A percentile compares a stretch with the other conserved stretches of the same genome.
These are phyloP conservation scores for Botrytis sinoallii DNA, from an alignment of 2,329 filamentous ascomycete genomes.

Conservation along the genomic window DNA sequence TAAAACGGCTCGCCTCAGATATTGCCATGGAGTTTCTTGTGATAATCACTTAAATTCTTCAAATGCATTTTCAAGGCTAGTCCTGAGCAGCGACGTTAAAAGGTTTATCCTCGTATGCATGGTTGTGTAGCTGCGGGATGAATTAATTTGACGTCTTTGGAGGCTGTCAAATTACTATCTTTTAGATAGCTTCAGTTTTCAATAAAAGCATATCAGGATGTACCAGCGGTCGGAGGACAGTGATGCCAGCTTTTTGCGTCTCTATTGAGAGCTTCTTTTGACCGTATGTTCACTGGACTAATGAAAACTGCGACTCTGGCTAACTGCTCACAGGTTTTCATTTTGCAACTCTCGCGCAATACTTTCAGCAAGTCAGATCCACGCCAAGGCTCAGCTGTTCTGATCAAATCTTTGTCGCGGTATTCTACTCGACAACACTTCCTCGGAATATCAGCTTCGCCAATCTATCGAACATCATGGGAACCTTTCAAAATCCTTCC, in stretches of 20 bases:
- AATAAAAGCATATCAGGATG: not conserved
- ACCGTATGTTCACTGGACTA: not conserved
- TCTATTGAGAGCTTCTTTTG: not conserved
- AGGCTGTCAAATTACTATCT: not conserved
- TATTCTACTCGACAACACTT: not conserved
- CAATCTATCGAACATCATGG: not conserved
- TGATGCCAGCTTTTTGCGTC: not conserved
- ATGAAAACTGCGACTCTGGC: not conserved
- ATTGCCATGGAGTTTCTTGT: not conserved
- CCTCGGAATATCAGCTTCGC: not conserved
- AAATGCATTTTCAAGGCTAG: too few relatives aligned
- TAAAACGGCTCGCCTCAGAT: not conserved
- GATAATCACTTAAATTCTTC: not conserved
- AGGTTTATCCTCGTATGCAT: not conserved
- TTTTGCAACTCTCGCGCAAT: not conserved
- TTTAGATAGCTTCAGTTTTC: not conserved
- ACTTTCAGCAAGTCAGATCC: not conserved
- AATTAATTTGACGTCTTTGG: not conserved
- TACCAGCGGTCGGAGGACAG: not conserved
- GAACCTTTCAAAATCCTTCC: not conserved
- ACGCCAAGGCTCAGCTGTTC: not conserved
- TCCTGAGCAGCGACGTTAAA: not conserved
- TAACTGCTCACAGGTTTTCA: not conserved
- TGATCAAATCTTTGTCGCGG: not conserved
- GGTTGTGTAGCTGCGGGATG: not conserved